Conservation (phyloP, 129 eudicot genomes). For the Logfia minima region DNA sequence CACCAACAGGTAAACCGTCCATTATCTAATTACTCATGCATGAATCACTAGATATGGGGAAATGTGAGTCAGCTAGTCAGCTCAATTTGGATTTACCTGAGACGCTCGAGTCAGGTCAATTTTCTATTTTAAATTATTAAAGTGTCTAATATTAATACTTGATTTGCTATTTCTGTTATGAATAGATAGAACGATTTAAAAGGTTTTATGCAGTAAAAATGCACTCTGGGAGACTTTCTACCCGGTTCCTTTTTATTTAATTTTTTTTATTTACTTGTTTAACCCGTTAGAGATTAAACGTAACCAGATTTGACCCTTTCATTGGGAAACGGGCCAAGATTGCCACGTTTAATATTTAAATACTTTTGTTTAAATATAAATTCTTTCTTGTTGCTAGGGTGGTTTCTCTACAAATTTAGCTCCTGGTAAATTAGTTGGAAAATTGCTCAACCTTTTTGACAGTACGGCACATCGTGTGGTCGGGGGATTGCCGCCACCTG, state of each 20-base stretch:
- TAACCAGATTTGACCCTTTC: background rate
- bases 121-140: background rate
- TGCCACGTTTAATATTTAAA: background rate
- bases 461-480: constrained; percentile 86
- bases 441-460: constrained; percentile 79
- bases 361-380: background rate
- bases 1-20: constrained; percentile 72
- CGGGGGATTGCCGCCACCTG: constrained; percentile 78
- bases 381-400: constrained; percentile 43
- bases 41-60: background rate
- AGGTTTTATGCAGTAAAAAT: background rate
- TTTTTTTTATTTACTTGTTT: background rate
- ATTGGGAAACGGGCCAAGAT: background rate
- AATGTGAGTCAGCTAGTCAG: background rate
- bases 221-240: background rate
- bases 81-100: background rate
- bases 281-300: background rate
- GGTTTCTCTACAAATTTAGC: constrained; percentile 90
- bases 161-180: background rate
- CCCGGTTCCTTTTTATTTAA: background rate
- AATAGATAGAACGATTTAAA: background rate
- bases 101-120: background rate
- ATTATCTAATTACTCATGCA: background rate
- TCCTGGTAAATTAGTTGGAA: constrained; percentile 82
- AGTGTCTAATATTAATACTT: background rate